phyloP scores from a whole-genome alignment of 108 stramenopile genomes.

The Parietichytrium sp. region DNA sequence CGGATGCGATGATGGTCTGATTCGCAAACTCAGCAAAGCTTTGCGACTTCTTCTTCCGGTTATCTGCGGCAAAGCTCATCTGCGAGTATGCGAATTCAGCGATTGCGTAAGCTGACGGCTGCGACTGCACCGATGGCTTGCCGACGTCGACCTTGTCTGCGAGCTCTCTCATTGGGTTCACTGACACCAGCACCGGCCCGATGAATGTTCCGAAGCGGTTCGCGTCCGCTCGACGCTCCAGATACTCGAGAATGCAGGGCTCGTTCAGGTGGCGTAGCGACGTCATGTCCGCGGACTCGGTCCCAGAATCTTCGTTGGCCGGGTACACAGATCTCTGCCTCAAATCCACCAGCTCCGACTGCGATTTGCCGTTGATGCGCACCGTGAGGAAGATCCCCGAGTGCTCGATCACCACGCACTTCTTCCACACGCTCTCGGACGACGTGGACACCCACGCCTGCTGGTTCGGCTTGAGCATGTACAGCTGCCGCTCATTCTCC shows the following conservation, averaged over 20 bases:
- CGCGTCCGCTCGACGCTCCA: not conserved
- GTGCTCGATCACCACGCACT: not conserved
- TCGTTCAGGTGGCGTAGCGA: slow-evolving; percentile 48
- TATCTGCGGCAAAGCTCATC: slow-evolving; percentile 5
- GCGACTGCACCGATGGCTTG: not conserved
- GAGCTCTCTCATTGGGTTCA: slow-evolving; percentile 41
- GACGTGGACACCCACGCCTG: not conserved
- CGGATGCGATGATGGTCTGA: slow-evolving; percentile 15
- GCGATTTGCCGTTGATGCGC: not conserved
- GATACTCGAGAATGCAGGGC: slow-evolving; percentile 45
- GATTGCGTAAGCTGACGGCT: slow-evolving; percentile 1
- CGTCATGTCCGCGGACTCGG: slow-evolving; percentile 42
- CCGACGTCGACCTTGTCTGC: not conserved
- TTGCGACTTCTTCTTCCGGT: not conserved
- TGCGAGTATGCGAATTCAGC: slow-evolving; percentile 25
- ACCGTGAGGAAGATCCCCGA: slow-evolving; percentile 9
- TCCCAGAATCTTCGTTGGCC: not conserved
- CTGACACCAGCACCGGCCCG: slow-evolving; percentile 41
- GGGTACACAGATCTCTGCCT: not conserved
- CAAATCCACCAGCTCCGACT: not conserved
- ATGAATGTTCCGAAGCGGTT: slow-evolving; percentile 43
- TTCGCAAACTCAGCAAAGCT: not conserved
- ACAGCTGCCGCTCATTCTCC: no score
- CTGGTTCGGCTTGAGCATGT: not conserved
- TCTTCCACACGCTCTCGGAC: not conserved